These are phyloP conservation scores for Cladosporium sp. DNA, from an alignment of 2,329 filamentous ascomycete species.

Conservation along the genomic window DNA sequence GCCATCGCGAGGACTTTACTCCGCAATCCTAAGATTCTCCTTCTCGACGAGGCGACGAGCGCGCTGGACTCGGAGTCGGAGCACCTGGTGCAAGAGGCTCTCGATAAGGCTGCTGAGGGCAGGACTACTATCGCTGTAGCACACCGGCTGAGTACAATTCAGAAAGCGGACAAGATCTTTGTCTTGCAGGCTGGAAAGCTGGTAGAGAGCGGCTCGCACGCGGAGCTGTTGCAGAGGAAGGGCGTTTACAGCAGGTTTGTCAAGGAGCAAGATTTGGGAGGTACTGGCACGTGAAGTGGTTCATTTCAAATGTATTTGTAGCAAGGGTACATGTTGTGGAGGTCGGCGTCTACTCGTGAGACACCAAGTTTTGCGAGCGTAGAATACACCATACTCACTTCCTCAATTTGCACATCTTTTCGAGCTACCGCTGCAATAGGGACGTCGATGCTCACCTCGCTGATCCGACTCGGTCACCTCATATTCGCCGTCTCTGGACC, in stretches of 20 bases:
- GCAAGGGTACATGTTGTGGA: too few relatives aligned
- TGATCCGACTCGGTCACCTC: too few relatives aligned
- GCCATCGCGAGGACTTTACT: slow-evolving; percentile 20
- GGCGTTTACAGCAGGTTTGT: slow-evolving; percentile 31
- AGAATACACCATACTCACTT: too few relatives aligned
- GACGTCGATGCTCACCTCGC: too few relatives aligned
- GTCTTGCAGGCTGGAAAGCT: slow-evolving; percentile 35
- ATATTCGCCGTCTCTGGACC: too few relatives aligned
- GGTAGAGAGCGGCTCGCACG: slow-evolving; percentile 34
- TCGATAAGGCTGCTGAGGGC: slow-evolving; percentile 24
- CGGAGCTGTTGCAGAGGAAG: slow-evolving; percentile 30
- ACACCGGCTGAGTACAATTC: slow-evolving; percentile 38
- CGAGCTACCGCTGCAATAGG: too few relatives aligned
- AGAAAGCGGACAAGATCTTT: slow-evolving; percentile 36
- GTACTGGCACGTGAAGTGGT: neutral
- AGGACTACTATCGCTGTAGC: slow-evolving; percentile 39
- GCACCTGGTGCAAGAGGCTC: slow-evolving; percentile 23
- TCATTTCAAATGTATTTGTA: too few relatives aligned
- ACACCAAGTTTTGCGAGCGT: too few relatives aligned
- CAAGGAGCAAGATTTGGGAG: slow-evolving; percentile 8
- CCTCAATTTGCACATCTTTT: too few relatives aligned
- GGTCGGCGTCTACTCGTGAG: too few relatives aligned
- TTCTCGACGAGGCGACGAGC: slow-evolving; percentile 22
- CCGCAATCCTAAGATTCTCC: slow-evolving; percentile 17
- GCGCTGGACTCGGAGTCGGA: slow-evolving; percentile 22